Evolutionary conservation across 495 filamentous ascomycete species (phyloP).

Genomic region (Hypoxylon trugodes): DNA sequence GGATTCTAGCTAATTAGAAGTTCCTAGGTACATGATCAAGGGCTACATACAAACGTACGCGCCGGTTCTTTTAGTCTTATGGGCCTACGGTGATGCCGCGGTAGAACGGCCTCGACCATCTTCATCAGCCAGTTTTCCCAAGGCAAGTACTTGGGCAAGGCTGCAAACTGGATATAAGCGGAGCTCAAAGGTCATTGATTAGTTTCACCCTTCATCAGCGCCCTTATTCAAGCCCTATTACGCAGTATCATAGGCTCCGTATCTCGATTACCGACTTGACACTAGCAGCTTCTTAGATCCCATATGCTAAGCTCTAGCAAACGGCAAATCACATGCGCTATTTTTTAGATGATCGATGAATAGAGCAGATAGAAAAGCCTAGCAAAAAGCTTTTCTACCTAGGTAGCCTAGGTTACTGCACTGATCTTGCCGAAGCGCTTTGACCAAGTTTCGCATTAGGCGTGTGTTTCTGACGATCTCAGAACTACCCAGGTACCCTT

Average conservation of each 20-base stretch:
- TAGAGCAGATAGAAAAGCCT: constrained; percentile 24
- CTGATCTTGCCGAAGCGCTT: constrained; percentile 14
- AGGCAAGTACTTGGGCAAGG: background rate
- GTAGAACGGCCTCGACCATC: constrained; percentile 3
- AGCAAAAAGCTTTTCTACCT: constrained; percentile 7
- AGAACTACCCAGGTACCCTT: constrained; percentile 12
- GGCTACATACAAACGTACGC: too few species aligned
- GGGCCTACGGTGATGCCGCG: constrained; percentile 14
- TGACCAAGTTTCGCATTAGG: constrained; percentile 18
- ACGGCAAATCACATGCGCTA: constrained; percentile 19
- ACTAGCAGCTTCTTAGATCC: constrained; percentile 13
- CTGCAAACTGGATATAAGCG: constrained; percentile 3
- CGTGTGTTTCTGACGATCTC: constrained; percentile 21
- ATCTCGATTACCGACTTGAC: constrained; percentile 16
- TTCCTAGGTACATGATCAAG: constrained; percentile 3
- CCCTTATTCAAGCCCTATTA: constrained; percentile 5
- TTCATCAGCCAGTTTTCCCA: background rate
- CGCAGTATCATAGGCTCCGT: constrained; percentile 9
- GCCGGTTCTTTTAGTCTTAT: constrained; percentile 7
- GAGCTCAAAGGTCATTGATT: background rate
- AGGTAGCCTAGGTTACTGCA: too few species aligned
- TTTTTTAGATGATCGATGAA: constrained; percentile 26
- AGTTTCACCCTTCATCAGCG: background rate
- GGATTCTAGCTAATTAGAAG: background rate
- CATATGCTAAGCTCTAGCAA: constrained; percentile 7